Evolutionary conservation across 2,329 filamentous ascomycete species (phyloP).

Genomic region (Fusarium denticulatum): DNA sequence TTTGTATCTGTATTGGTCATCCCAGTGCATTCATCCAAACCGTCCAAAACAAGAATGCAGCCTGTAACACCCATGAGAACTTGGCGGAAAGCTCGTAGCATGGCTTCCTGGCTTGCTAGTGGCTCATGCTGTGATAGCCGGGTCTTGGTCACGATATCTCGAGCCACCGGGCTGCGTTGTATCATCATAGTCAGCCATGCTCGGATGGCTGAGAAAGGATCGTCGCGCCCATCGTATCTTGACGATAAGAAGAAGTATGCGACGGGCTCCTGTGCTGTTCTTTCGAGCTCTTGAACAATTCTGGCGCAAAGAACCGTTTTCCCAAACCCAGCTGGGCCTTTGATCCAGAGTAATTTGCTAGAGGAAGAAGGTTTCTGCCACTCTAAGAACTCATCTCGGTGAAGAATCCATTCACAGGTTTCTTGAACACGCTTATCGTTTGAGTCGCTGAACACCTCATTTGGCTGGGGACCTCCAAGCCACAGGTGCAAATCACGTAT

Average conservation of each 20-base stretch:
- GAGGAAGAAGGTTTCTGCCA: not conserved
- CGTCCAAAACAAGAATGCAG: slow-evolving; percentile 9
- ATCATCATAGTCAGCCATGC: slow-evolving; percentile 37
- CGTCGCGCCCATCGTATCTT: slow-evolving; percentile 30
- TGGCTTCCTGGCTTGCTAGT: accelerated
- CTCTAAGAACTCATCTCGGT: not conserved
- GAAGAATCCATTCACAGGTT: not conserved
- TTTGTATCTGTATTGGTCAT: not conserved
- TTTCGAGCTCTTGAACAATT: slow-evolving; percentile 41
- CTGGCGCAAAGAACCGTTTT: slow-evolving; percentile 48
- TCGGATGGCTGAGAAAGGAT: slow-evolving; percentile 37
- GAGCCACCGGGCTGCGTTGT: not conserved
- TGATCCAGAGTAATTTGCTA: slow-evolving; percentile 45
- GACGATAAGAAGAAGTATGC: slow-evolving; percentile 48
- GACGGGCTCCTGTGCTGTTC: not conserved
- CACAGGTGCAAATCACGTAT: accelerated
- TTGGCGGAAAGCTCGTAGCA: accelerated
- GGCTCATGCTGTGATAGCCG: accelerated
- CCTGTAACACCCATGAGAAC: not conserved
- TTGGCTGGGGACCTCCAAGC: accelerated
- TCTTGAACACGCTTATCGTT: not conserved
- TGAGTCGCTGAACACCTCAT: not conserved
- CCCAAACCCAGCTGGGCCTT: slow-evolving; percentile 45
- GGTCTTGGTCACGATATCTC: slow-evolving; percentile 7
- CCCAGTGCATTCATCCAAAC: not conserved